phyloP scores from a whole-genome alignment of 2,329 filamentous ascomycete species.

The Aspergillus pseudonomiae region DNA sequence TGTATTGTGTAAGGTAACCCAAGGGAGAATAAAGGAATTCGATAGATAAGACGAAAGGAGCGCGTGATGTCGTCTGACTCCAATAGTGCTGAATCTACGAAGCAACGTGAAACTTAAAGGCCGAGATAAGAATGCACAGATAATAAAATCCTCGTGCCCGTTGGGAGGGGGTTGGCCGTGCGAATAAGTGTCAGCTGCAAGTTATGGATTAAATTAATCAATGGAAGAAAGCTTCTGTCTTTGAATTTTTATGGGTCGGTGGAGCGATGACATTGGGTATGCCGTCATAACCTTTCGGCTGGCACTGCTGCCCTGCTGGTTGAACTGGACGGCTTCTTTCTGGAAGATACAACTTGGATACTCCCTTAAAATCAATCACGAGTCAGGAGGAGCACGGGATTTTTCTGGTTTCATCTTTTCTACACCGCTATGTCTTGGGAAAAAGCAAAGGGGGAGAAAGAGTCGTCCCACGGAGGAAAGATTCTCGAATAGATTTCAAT shows the following conservation, averaged over 20 bases:
- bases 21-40: neutral
- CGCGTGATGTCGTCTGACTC: neutral
- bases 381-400: neutral
- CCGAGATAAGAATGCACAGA: neutral
- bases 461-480: neutral
- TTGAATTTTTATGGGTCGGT: slow-evolving; percentile 6
- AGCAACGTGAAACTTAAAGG: neutral
- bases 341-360: neutral
- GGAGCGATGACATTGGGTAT: slow-evolving; percentile 16
- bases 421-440: slow-evolving; percentile 5
- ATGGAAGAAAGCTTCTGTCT: neutral
- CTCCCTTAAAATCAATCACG: neutral
- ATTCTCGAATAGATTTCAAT: neutral
- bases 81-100: neutral
- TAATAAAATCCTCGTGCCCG: neutral
- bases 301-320: neutral
- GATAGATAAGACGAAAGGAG: neutral
- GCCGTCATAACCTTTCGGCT: slow-evolving; percentile 14
- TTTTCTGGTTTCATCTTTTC: neutral
- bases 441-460: neutral
- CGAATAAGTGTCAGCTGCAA: neutral
- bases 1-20: neutral
- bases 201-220: too few species aligned
- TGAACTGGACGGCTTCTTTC: neutral
- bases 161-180: neutral